Conservation (phyloP, 345 rosid genomes). For the Euclidium syriacum region DNA sequence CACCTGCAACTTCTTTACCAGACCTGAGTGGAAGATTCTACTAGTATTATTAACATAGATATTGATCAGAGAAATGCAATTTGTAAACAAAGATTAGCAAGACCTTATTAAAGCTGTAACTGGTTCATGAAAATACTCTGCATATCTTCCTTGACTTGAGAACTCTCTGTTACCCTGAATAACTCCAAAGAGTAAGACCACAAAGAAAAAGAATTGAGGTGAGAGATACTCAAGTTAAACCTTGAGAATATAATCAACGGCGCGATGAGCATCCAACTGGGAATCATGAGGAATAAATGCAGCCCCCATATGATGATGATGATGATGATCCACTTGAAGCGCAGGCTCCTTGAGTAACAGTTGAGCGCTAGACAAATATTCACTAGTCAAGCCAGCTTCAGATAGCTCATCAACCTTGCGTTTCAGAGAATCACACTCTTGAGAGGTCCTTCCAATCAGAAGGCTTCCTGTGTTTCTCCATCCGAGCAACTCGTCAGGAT, state of each 20-base stretch:
- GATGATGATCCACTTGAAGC: conserved; percentile 44
- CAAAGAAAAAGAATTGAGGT: background rate
- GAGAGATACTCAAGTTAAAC: conserved; percentile 28
- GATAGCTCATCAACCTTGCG: conserved; percentile 51
- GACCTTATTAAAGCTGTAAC: conserved; percentile 56
- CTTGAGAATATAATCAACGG: conserved; percentile 70
- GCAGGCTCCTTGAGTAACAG: conserved; percentile 58
- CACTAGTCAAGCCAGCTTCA: conserved; percentile 67
- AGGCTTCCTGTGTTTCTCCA: conserved; percentile 88
- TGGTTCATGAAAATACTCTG: conserved; percentile 75
- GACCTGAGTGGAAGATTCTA: conserved; percentile 39
- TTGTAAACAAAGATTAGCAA: conserved; percentile 32
- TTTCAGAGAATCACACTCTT: conserved; percentile 49
- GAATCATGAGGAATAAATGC: conserved; percentile 74
- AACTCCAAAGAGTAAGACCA: background rate
- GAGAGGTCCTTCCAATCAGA: conserved; percentile 55
- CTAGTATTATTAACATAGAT: background rate
- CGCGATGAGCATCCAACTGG: conserved; percentile 72
- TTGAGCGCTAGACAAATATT: conserved; percentile 56
- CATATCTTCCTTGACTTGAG: conserved; percentile 61
- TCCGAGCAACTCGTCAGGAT: conserved; percentile 62
- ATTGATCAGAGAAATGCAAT: background rate
- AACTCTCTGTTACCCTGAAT: conserved; percentile 59
- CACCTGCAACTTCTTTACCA: conserved; percentile 51
- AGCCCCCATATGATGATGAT: conserved; percentile 64